phyloP scores from a whole-genome alignment of 768 basidiomycete species.

The Roridomyces roridus region DNA sequence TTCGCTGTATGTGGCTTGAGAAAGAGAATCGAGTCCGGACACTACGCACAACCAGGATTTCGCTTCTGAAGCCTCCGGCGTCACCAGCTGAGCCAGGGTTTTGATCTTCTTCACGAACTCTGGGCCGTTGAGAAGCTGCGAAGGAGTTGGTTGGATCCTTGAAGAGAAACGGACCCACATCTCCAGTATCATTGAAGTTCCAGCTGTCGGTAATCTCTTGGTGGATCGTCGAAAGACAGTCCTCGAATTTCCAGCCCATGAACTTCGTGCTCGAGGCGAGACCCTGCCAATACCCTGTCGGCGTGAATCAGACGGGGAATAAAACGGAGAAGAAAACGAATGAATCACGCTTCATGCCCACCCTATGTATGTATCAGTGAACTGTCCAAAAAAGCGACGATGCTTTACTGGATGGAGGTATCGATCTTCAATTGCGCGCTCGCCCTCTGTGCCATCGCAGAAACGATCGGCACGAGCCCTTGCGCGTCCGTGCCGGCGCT shows the following conservation, averaged over 20 bases:
- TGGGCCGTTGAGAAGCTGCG: neutral
- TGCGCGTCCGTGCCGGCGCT: neutral
- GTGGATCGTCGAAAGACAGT: neutral
- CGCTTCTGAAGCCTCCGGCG: neutral
- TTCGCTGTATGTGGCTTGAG: neutral
- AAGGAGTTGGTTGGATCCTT: neutral
- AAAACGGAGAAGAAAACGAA: neutral
- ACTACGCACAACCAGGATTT: slow-evolving; percentile 5
- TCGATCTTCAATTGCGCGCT: slow-evolving; percentile 1
- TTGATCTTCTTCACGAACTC: neutral
- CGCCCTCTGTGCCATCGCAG: slow-evolving; percentile 6
- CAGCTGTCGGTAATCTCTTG: slow-evolving; percentile 7
- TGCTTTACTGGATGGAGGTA: slow-evolving; percentile 1
- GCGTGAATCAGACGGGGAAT: neutral
- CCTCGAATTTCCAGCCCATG: neutral
- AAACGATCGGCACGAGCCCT: neutral
- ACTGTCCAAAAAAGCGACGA: neutral
- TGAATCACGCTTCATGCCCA: slow-evolving; percentile 9
- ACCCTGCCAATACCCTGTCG: neutral
- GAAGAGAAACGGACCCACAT: neutral
- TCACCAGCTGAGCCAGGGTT: slow-evolving; percentile 2
- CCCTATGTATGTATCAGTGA: neutral
- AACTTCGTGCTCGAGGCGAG: slow-evolving; percentile 4
- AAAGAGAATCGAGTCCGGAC: neutral
- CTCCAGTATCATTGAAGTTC: slow-evolving; percentile 2